Evolutionary conservation across 441 rosid genomes (phyloP), one percentile per base, ranked within the genome.

Genomic region (Populus hybrid): DNA sequence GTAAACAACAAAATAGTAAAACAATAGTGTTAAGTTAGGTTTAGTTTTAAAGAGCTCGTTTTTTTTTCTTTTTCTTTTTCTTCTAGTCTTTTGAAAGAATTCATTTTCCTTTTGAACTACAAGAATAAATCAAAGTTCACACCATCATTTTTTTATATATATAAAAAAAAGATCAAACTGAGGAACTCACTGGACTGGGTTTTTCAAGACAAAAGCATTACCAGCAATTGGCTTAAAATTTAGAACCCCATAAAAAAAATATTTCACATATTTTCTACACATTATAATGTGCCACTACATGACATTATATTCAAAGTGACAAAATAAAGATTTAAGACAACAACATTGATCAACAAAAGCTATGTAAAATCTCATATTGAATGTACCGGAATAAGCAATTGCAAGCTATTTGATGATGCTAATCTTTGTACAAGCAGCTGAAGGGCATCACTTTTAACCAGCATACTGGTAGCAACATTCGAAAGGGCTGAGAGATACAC

Each of bases 401-500:
- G 99, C 88, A 94, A 85, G 85, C 92, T 90, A 76, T 82, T 83
- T 81, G 99, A 90, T 57, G 85, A 77, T 76, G 95, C 90, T 84
- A 95, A 89, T 89, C 94, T 89, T 84, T 95, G 93, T 42, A 94
- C 89, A 79, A 95, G 97, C 67, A 90, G 83, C 65, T 82, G 93
- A 81, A 92, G 88, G 78, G 86, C 90, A 85, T 89, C 92, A 50
- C 89, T 88, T 79, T 92, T 95, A 83, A 93, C 89, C 76, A 95
- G 85, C 85, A 92, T 34, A 84, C 82, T 80, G 67, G 97, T 88
- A 65, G 97, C 98, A 10, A 85, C 74, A 87, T 91, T 91, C 77
- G 99, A 96, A 66, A 94, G 99, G 32, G 99, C 98, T 38, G 99
- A 96, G 65, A 96, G 98, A 89, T 94, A 96, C 75, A 93, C 99